Base-by-base conservation (phyloP, 768 basidiomycete species). In the Lactarius sanguifluus region DNA sequence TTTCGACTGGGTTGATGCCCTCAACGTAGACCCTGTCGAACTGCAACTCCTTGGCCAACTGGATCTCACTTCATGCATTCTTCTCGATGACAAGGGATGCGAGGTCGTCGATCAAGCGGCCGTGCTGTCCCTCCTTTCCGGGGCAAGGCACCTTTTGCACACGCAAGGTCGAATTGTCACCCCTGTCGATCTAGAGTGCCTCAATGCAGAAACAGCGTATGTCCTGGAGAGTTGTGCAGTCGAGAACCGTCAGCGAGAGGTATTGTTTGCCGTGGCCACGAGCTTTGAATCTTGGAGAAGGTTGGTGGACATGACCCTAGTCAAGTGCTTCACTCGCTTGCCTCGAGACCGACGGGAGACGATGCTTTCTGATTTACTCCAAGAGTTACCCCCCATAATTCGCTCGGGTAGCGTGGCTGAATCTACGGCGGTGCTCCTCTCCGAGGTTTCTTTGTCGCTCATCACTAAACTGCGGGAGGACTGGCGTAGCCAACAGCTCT, bases 381-480 rank as follows among this genome's bases (percentile, higher is more conserved):
- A 91, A 71, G 87, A 92, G 25, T 81, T 97, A 25, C 90, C 94
- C 1, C 76, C 81, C 2, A 85, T 85, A 25, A 82, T 96, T 54
- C 83, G 82, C 36, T 88, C 87, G 0, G 76, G 81, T 13, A 87
- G 87, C 63, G 78, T 89, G 25, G 83, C 88, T 43, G 88, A 91
- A 64, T 80, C 86, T 3, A 90, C 92, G 1, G 83, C 92, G 13
- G 82, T 95, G n/a, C 77, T 96, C 3, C 81, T 98, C 9, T 90
- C 93, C 1, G 94, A 96, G 72, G 85, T 87, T 0, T 82, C 91
- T 6, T 75, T 98, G 28, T 90, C 93, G 0, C 83, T 88, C 6
- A 89, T 94, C 67, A 94, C 94, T 16, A 94, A 93, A 72, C 77
- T 98, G n/a, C 85, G 94, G 8, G 91, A 94, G 75, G 91, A 92